Conservation (phyloP, 768 basidiomycete species). For the Tylopilus vinaceipallidus region DNA sequence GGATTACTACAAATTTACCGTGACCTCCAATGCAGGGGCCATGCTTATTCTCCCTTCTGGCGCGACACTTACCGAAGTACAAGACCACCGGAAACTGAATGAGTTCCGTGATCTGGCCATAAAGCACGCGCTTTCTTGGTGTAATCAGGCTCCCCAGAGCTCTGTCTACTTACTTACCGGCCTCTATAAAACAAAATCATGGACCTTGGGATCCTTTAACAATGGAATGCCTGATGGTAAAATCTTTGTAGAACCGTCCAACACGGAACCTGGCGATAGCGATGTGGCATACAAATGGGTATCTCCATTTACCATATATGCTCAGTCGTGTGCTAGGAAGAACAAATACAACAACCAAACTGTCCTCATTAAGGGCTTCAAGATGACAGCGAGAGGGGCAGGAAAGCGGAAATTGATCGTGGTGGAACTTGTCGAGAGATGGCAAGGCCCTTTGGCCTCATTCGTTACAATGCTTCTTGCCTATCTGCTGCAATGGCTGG, state of each 20-base stretch:
- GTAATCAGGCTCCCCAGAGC: background rate
- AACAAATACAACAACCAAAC: conserved; percentile 7
- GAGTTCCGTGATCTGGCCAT: background rate
- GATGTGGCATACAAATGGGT: background rate
- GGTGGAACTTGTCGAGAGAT: background rate
- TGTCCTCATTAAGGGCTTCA: conserved; percentile 9
- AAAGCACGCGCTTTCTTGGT: background rate
- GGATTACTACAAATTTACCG: background rate
- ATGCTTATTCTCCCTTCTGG: conserved; percentile 7
- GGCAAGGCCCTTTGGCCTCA: background rate
- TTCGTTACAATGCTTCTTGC: background rate
- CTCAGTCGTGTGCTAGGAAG: background rate
- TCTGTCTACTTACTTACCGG: conserved; percentile 11
- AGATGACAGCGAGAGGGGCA: background rate
- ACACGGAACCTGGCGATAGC: no score
- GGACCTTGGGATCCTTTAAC: conserved; percentile 1
- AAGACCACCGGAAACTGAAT: background rate
- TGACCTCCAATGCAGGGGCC: background rate
- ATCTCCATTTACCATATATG: background rate
- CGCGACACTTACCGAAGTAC: background rate
- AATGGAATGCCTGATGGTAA: background rate
- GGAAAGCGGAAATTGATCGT: background rate
- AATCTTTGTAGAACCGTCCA: background rate
- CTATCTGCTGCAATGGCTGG: background rate
- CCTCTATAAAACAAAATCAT: background rate